A percentile compares a stretch with the other conserved stretches of the same genome.
phyloP scores from a whole-genome alignment of 2,329 filamentous ascomycete species.

The Westerdykella ornata region DNA sequence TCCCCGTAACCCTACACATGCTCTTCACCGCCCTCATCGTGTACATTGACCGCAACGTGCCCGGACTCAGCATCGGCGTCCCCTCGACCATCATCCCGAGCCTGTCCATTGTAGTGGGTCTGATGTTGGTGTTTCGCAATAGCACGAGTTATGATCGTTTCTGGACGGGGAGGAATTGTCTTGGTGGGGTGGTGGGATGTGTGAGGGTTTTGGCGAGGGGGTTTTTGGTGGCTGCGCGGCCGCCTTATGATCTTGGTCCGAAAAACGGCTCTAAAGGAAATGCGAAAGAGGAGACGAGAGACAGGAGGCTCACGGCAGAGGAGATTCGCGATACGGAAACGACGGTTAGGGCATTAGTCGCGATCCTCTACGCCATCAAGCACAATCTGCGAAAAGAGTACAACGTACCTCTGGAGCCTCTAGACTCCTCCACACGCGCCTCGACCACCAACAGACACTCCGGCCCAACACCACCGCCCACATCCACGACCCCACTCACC shows the following conservation, averaged over 20 bases:
- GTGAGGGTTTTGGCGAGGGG: slow-evolving; percentile 55
- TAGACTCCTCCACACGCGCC: neutral
- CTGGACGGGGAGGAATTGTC: slow-evolving; percentile 54
- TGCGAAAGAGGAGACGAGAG: too few species aligned
- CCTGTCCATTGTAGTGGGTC: slow-evolving; percentile 58
- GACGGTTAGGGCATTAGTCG: slow-evolving; percentile 53
- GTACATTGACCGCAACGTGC: slow-evolving; percentile 50
- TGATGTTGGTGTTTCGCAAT: slow-evolving; percentile 63
- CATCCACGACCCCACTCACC: neutral
- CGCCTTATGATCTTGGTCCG: neutral
- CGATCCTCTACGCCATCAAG: slow-evolving; percentile 57
- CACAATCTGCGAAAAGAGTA: slow-evolving; percentile 59
- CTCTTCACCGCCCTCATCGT: slow-evolving; percentile 54
- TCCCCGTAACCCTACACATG: slow-evolving; percentile 53
- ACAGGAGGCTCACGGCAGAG: slow-evolving; percentile 12
- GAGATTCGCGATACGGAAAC: slow-evolving; percentile 55
- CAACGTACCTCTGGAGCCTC: slow-evolving; percentile 37
- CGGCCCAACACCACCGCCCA: neutral
- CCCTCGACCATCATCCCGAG: slow-evolving; percentile 56
- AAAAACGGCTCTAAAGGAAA: too few species aligned
- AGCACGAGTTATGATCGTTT: slow-evolving; percentile 59
- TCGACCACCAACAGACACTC: too few species aligned
- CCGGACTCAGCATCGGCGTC: slow-evolving; percentile 44
- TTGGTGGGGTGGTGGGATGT: slow-evolving; percentile 52
- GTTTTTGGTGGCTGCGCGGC: slow-evolving; percentile 45